phyloP scores from a whole-genome alignment of 177 flowering plant genomes.

The Tripterygium wilfordii region DNA sequence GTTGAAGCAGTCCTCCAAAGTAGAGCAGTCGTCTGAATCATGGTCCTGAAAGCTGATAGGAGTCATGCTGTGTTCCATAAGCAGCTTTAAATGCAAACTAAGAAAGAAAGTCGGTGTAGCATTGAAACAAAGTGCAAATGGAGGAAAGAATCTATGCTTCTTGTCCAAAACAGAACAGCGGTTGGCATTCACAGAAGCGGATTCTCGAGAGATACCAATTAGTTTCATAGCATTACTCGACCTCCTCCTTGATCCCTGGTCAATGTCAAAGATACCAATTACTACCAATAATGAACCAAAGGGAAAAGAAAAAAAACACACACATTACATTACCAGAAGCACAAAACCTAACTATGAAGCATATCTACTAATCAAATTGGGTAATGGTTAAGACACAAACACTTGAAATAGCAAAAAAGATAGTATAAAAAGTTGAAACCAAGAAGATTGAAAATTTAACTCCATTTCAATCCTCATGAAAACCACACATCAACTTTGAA shows the following conservation, averaged over 20 bases:
- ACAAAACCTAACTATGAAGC: background rate
- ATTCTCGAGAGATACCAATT: conserved; percentile 26
- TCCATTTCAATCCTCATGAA: background rate
- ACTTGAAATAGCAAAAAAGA: background rate
- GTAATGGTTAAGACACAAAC: background rate
- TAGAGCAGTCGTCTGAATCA: conserved; percentile 20
- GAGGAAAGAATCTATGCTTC: conserved; percentile 36
- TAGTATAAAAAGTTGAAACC: background rate
- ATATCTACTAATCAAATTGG: background rate
- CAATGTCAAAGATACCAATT: conserved; percentile 7
- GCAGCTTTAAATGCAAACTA: conserved; percentile 65
- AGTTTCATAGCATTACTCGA: conserved; percentile 21
- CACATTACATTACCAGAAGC: background rate
- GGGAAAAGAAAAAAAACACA: background rate
- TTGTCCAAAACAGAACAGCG: conserved; percentile 20
- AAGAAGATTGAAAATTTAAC: background rate
- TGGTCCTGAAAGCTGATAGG: conserved; percentile 23
- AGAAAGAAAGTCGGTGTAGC: conserved; percentile 68
- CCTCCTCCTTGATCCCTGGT: conserved; percentile 35
- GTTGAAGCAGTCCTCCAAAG: conserved; percentile 11
- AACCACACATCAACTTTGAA: background rate
- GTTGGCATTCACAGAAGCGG: conserved; percentile 17
- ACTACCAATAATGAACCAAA: conserved; percentile 1
- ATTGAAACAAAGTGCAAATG: conserved; percentile 54
- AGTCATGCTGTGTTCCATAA: conserved; percentile 51